Conservation (phyloP, 306 rosid species). For the Malus fusca region DNA sequence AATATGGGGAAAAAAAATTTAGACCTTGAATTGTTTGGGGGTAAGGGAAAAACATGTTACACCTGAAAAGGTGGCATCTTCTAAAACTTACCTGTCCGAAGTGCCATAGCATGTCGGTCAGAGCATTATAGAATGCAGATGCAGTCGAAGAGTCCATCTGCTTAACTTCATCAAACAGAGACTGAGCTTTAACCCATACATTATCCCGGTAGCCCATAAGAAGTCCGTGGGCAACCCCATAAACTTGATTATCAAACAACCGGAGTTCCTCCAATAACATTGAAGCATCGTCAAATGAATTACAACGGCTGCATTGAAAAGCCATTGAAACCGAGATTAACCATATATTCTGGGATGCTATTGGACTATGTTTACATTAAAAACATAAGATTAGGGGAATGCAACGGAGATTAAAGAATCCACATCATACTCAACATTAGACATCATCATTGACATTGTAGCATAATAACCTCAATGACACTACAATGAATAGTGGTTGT, state of each 20-base stretch:
- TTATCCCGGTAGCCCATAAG: constrained; percentile 70
- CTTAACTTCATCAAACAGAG: constrained; percentile 74
- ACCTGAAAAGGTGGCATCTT: background rate
- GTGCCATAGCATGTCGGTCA: constrained; percentile 97
- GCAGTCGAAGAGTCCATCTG: constrained; percentile 86
- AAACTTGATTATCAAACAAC: constrained; percentile 69
- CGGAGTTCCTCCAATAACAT: constrained; percentile 78
- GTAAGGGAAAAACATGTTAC: background rate
- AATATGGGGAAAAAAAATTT: no score
- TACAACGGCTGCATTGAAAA: constrained; percentile 60
- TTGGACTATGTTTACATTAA: background rate
- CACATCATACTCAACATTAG: background rate
- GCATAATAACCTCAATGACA: background rate
- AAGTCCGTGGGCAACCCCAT: constrained; percentile 88
- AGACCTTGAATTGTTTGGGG: background rate
- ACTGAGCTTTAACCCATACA: constrained; percentile 64
- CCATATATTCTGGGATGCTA: background rate
- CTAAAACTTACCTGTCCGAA: constrained; percentile 69
- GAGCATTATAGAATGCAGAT: constrained; percentile 88
- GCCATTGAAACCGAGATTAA: constrained; percentile 15
- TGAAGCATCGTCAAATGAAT: constrained; percentile 77
- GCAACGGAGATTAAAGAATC: background rate
- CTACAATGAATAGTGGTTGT: background rate
- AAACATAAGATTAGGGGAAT: background rate
- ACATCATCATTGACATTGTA: background rate